phyloP scores from a whole-genome alignment of 106 monocot species.

The Amphibolis antarctica region DNA sequence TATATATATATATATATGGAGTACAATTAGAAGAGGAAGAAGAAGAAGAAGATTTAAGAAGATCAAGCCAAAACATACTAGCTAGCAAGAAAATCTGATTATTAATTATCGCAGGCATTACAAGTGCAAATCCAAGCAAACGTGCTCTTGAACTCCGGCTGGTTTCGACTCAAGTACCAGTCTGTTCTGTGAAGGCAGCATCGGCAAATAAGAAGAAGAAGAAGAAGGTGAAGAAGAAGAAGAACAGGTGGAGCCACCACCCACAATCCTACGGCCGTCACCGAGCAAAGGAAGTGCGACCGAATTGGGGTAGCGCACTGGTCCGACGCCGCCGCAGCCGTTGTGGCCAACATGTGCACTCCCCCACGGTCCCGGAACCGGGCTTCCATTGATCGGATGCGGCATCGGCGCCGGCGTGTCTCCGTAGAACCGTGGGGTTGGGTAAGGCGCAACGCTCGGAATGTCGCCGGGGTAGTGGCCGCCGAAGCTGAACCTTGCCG shows the following conservation, averaged over 20 bases:
- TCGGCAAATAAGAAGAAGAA: slow-evolving; percentile 1
- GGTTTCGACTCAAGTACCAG: neutral
- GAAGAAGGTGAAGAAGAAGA: neutral
- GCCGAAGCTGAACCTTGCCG: neutral
- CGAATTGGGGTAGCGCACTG: neutral
- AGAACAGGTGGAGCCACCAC: neutral
- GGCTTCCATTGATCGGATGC: slow-evolving; percentile 27
- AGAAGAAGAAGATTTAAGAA: too few relatives aligned
- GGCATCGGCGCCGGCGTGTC: slow-evolving; percentile 6
- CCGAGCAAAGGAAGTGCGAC: slow-evolving; percentile 3
- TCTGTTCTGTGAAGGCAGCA: neutral
- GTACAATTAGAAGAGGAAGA: too few relatives aligned
- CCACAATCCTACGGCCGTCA: neutral
- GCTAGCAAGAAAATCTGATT: neutral
- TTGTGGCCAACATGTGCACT: neutral
- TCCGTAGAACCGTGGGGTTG: slow-evolving; percentile 3
- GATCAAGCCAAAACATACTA: too few relatives aligned
- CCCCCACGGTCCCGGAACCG: slow-evolving; percentile 17
- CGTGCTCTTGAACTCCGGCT: neutral
- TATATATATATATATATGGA: too few relatives aligned
- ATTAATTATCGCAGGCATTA: neutral
- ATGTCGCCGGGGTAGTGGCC: too few relatives aligned
- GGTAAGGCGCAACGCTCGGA: neutral
- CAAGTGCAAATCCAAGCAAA: slow-evolving; percentile 5
- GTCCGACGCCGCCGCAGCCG: neutral